Base-by-base conservation (phyloP, 1,284 basidiomycete genomes). In the Gomphus bonarii region DNA sequence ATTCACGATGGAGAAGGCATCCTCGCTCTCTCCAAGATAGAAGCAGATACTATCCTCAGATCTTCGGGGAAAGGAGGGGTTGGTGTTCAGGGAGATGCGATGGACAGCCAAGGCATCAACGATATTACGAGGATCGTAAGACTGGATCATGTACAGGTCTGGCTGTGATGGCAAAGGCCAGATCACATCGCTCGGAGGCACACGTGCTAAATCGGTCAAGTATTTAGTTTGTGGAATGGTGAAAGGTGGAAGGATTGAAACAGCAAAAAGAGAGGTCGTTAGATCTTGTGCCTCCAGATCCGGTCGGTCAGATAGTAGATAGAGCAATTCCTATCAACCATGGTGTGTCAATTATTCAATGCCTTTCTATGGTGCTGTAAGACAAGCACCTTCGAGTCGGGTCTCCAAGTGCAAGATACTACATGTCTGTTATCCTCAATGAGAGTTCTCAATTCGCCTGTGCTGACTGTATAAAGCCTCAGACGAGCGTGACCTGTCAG, bases 11-110 rank as follows among this genome's bases (percentile, higher is more conserved):
- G 50, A n/a, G 12, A 43, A 30, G 12, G 57, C 59, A 44, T 61
- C 60, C n/a, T 63, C 58, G 8, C 35, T 43, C 42, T 61, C 57
- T 4, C 62, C 62, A 22, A 50, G 60, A n/a, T 61, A 55, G 28
- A 56, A 58, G 3, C 33, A 46, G 8, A 14, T 51, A 31, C 36
- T 49, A 20, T 25, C 44, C 11, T 12, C 12, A 18, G 9, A 10
- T 25, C 7, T 6, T 5, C 12, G 14, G 7, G 14, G 16, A 20
- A 18, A 28, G 11, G 44, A 22, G 3, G 20, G 20, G 9, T 14
- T 20, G 10, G 12, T 10, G 7, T 44, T 11, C 20, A 59, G 31
- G 22, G 38, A 30, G 25, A 40, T 3, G 6, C 25, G 12, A 28
- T 57, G 35, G n/a, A 57, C 55, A 2, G 58, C 46, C 11, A 42